Evolutionary conservation across 2,329 filamentous ascomycete species (phyloP).

Genomic region (Paramyrothecium roridum): DNA sequence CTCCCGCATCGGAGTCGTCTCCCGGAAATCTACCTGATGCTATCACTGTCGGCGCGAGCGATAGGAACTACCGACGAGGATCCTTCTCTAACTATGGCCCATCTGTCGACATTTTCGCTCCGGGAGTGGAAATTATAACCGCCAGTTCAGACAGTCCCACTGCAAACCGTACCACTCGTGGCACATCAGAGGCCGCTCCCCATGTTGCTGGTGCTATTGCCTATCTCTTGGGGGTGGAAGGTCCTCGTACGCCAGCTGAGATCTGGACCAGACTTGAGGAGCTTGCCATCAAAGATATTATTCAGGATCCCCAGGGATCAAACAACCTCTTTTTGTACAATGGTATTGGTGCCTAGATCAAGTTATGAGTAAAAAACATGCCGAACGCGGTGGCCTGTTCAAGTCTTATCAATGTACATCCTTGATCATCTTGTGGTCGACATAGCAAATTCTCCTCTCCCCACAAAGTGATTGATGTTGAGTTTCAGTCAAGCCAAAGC

Average conservation of each 20-base stretch:
- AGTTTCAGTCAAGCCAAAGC: too few relatives aligned
- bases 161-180: constrained; percentile 34
- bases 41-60: constrained; percentile 24
- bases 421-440: too few relatives aligned
- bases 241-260: constrained; percentile 31
- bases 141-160: constrained; percentile 34
- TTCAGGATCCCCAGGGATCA: background rate
- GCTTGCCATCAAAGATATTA: constrained; percentile 22
- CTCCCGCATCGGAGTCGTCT: constrained; percentile 4
- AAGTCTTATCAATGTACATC: too few relatives aligned
- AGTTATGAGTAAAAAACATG: too few relatives aligned
- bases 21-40: constrained; percentile 15
- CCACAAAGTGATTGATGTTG: too few relatives aligned
- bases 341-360: background rate
- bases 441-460: too few relatives aligned
- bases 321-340: background rate
- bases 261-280: constrained; percentile 34
- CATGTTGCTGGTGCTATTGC: constrained; percentile 50
- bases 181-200: constrained; percentile 53
- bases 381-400: too few relatives aligned
- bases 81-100: constrained; percentile 45
- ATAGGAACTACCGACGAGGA: constrained; percentile 27
- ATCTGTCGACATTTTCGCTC: constrained; percentile 15
- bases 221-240: constrained; percentile 42
- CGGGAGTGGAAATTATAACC: background rate